Evolutionary conservation across 2,329 filamentous ascomycete species (phyloP).

Genomic region (Neoascochyta sp.): DNA sequence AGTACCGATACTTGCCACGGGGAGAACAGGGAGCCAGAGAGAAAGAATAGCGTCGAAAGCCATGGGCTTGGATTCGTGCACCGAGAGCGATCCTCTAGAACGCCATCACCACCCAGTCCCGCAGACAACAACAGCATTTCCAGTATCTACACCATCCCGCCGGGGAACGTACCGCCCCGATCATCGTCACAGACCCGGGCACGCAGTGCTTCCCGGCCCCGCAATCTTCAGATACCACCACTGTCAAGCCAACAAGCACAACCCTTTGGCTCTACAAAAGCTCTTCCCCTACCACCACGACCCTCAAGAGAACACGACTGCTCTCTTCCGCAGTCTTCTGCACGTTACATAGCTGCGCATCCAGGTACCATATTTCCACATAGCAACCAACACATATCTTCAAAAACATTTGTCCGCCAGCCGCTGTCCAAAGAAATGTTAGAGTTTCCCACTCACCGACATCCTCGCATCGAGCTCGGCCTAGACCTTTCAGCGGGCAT

Average conservation of each 20-base stretch:
- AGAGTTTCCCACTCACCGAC: constrained; percentile 47
- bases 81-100: constrained; percentile 25
- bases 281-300: too few relatives aligned
- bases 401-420: constrained; percentile 49
- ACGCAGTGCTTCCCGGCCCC: constrained; percentile 21
- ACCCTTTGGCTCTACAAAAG: too few relatives aligned
- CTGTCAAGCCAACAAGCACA: too few relatives aligned
- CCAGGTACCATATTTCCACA: constrained; percentile 45
- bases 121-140: constrained; percentile 39
- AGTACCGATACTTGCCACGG: constrained; percentile 27
- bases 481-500: constrained; percentile 50
- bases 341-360: constrained; percentile 43
- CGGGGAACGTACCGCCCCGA: constrained; percentile 44
- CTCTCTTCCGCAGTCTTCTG: too few relatives aligned
- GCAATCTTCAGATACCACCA: constrained; percentile 17
- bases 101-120: constrained; percentile 32
- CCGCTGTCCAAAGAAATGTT: constrained; percentile 48
- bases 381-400: constrained; percentile 43
- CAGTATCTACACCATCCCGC: constrained; percentile 47
- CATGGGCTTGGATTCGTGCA: constrained; percentile 25
- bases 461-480: constrained; percentile 49
- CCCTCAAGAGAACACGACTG: too few relatives aligned
- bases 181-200: constrained; percentile 43
- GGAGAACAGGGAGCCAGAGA: constrained; percentile 28
- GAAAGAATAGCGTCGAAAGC: constrained; percentile 27